Evolutionary conservation across 441 rosid genomes (phyloP), one percentile per base, ranked within the genome.

Genomic region (Gossypium gossypioides): DNA sequence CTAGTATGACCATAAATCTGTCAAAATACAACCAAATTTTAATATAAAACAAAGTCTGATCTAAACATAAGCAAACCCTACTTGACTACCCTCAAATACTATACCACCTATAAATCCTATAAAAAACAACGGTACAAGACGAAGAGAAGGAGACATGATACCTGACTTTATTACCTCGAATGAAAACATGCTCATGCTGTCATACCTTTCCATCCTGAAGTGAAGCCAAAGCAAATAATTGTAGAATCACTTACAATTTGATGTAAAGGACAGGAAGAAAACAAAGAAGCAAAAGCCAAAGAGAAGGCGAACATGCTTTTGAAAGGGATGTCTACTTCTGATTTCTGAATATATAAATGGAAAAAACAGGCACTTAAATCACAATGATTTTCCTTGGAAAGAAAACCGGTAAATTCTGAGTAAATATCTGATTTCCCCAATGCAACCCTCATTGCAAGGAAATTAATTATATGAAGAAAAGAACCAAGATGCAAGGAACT

Each of bases 161-260:
- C 97, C 98, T 89, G 86, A 95, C 99, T 95, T 95, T 95, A 82
- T 97, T 92, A 58, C 99, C 96, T 52, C 99, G 87, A 52, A 95
- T 92, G 61, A 95, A 92, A 61, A 95, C 91, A 82, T 92, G 99
- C 84, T 95, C 97, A 79, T 92, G 99, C 80, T 87, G 96, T 25
- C 98, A 91, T 54, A 91, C 85, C 84, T 91, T 92, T 71, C 99
- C 97, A 81, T 95, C 98, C 99, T 92, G 86, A 29, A 40, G 29
- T 48, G 52, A 40, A 63, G 27, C 9, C 51, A 40, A 24, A 40
- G 4, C 27, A 63, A 19, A 19, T 19, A 27, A 63, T 63, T 51
- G 40, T 9, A 63, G 19, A 63, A 63, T 63, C 29, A 21, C 27
- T 63, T 40, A 18, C 6, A 63, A 63, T 3, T 63, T 1, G n/a